Conservation (phyloP, 352 stramenopile species). For the Phytophthora constricta region DNA sequence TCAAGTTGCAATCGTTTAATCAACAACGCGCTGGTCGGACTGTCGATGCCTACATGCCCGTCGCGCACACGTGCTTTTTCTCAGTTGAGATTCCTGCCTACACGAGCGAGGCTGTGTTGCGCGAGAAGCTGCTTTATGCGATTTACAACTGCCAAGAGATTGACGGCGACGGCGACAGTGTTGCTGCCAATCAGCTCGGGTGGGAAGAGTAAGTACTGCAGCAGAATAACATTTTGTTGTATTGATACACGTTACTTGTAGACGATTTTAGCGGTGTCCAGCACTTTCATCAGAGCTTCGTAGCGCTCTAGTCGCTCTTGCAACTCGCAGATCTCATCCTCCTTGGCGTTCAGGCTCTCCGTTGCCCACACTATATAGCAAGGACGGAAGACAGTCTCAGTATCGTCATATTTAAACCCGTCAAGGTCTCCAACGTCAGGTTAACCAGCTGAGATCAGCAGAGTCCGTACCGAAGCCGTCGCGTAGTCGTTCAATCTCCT, state of each 20-base stretch:
- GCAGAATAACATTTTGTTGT: slow-evolving; percentile 15
- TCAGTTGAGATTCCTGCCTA: slow-evolving; percentile 96
- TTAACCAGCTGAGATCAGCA: slow-evolving; percentile 17
- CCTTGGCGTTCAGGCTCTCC: slow-evolving; percentile 32
- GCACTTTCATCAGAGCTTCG: slow-evolving; percentile 18
- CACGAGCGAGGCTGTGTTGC: slow-evolving; percentile 76
- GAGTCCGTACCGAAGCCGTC: slow-evolving; percentile 28
- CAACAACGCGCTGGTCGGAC: slow-evolving; percentile 51
- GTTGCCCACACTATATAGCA: slow-evolving; percentile 38
- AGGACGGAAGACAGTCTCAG: slow-evolving; percentile 15
- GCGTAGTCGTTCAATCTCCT: slow-evolving; percentile 33
- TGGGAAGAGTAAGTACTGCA: slow-evolving; percentile 66
- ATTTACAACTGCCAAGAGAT: slow-evolving; percentile 96
- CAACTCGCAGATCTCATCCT: slow-evolving; percentile 40
- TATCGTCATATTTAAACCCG: no score
- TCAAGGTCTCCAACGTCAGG: not conserved
- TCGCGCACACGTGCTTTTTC: slow-evolving; percentile 99
- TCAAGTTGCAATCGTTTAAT: slow-evolving; percentile 92
- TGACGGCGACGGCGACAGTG: slow-evolving; percentile 85
- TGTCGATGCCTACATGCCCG: slow-evolving; percentile 92
- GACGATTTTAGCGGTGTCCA: slow-evolving; percentile 23
- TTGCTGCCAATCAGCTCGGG: slow-evolving; percentile 80
- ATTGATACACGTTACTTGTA: slow-evolving; percentile 29
- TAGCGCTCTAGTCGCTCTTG: slow-evolving; percentile 29
- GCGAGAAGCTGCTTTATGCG: slow-evolving; percentile 87